Conservation (phyloP, 805 yeast species). For the Candida chauliodis region DNA sequence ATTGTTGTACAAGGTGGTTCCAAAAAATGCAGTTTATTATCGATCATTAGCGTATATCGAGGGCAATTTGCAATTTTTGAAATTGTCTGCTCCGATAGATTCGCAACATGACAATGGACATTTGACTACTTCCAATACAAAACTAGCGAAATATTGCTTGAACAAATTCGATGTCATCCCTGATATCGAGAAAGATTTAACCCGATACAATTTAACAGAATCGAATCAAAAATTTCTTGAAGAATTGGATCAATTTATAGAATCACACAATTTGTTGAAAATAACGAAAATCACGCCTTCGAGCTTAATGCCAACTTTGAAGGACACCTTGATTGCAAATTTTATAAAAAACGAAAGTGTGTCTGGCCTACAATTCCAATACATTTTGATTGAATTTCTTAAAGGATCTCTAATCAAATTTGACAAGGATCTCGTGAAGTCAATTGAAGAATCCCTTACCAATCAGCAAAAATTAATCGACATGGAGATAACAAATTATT, state of each 20-base stretch:
- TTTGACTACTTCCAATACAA: conserved; percentile 20
- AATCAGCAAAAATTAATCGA: conserved; percentile 1
- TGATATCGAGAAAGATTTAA: conserved; percentile 13
- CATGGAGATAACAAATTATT: conserved; percentile 2
- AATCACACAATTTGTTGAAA: background rate
- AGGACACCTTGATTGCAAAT: background rate
- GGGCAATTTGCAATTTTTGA: conserved; percentile 22
- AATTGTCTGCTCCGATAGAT: conserved; percentile 10
- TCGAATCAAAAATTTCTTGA: conserved; percentile 1
- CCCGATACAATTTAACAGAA: background rate
- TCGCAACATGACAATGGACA: background rate
- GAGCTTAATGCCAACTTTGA: background rate
- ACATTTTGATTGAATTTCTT: conserved; percentile 12
- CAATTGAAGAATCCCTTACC: background rate
- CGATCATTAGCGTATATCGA: conserved; percentile 22
- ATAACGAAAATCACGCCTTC: background rate
- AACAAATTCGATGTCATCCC: conserved; percentile 17
- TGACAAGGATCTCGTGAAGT: background rate
- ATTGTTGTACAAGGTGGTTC: conserved; percentile 21
- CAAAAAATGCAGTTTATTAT: conserved; percentile 26
- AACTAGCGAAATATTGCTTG: conserved; percentile 22
- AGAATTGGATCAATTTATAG: conserved; percentile 5
- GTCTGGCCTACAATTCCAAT: conserved; percentile 8
- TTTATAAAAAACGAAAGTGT: conserved; percentile 9
- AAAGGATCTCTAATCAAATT: conserved; percentile 14